These are phyloP conservation scores for Theileria orientalis DNA, from an alignment of 169 alveolate genomes.

Conservation along the genomic window DNA sequence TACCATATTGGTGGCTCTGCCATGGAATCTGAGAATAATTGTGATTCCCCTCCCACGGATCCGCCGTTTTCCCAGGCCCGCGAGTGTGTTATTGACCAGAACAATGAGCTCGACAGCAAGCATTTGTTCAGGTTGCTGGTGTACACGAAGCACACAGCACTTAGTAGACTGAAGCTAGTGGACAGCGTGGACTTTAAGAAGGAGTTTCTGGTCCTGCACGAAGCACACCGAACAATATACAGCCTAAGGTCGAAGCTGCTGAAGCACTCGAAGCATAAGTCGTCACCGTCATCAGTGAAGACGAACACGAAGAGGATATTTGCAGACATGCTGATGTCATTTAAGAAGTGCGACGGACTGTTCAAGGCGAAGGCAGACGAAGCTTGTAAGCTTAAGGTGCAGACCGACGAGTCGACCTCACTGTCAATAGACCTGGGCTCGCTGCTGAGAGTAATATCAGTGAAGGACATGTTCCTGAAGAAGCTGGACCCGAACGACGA, in stretches of 20 bases:
- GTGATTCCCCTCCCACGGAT: neutral
- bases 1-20: no score
- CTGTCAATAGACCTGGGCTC: constrained; percentile 6
- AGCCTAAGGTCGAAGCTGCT: constrained; percentile 1
- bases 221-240: constrained; percentile 22
- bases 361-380: neutral
- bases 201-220: constrained; percentile 47
- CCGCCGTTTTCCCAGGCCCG: constrained; percentile 7
- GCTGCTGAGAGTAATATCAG: neutral
- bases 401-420: neutral
- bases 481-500: constrained; percentile 4
- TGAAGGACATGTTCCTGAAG: neutral
- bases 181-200: constrained; percentile 9
- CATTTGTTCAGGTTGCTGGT: constrained; percentile 30
- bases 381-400: neutral
- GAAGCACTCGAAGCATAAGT: neutral
- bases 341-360: constrained; percentile 2
- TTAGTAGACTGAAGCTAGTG: constrained; percentile 27
- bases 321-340: neutral
- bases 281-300: neutral
- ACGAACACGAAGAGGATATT: neutral
- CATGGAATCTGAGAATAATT: neutral
- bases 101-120: neutral
- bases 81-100: neutral
- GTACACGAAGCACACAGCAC: constrained; percentile 36